Conservation (phyloP, 2,329 filamentous ascomycete genomes). For the Neopestalotiopsis sp. region DNA sequence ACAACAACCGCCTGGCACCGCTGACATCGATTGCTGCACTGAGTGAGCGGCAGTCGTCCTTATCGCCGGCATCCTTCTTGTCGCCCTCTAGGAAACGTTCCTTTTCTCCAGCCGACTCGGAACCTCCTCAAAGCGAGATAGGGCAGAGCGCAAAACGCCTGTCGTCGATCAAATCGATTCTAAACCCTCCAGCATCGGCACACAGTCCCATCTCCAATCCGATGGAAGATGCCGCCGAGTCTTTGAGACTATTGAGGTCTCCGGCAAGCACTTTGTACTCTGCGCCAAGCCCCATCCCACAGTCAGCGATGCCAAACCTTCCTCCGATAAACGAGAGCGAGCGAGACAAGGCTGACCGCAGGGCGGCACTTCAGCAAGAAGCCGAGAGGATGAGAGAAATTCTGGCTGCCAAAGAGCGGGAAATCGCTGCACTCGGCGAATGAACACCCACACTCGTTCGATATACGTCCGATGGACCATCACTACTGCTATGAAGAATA, state of each 20-base stretch:
- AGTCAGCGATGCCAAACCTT: conserved; percentile 39
- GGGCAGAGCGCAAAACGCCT: conserved; percentile 62
- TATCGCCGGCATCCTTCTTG: conserved; percentile 66
- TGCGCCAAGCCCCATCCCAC: conserved; percentile 46
- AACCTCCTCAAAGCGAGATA: conserved; percentile 45
- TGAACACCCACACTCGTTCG: conserved; percentile 17
- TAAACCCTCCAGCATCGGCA: conserved; percentile 60
- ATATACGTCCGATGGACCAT: not conserved
- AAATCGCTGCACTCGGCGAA: conserved; percentile 62
- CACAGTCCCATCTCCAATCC: conserved; percentile 28
- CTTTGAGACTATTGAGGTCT: conserved; percentile 49
- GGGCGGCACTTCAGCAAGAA: conserved; percentile 72
- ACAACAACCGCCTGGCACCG: conserved; percentile 66
- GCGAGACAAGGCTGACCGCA: conserved; percentile 63
- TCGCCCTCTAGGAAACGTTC: conserved; percentile 70
- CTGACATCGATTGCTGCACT: conserved; percentile 52
- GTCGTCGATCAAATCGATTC: conserved; percentile 77
- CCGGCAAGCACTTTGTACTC: conserved; percentile 47
- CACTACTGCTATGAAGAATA: not conserved
- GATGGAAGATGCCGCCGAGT: conserved; percentile 45
- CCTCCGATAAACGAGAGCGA: conserved; percentile 49
- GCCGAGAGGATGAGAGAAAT: conserved; percentile 78
- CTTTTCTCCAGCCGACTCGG: conserved; percentile 66
- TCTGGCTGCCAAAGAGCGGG: conserved; percentile 75
- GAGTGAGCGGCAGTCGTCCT: conserved; percentile 59